These are phyloP conservation scores for Colletotrichum musae DNA, from an alignment of 2,329 filamentous ascomycete species.

Conservation along the genomic window DNA sequence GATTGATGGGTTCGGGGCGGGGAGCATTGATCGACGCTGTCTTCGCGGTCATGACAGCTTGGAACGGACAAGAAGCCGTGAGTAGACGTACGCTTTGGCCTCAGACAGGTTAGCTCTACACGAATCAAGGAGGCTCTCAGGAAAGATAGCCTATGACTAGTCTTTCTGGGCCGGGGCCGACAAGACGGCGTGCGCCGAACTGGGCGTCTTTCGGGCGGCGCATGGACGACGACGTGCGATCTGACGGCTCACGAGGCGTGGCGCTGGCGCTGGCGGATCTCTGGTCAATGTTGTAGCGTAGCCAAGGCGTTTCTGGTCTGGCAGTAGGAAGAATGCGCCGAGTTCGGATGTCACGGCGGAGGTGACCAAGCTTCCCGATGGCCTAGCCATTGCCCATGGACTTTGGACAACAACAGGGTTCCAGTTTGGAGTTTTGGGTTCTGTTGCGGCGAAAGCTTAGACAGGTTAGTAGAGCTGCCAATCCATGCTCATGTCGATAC, in stretches of 20 bases:
- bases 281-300: constrained; percentile 15
- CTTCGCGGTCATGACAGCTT: constrained; percentile 28
- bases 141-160: background rate
- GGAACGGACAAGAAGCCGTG: constrained; percentile 13
- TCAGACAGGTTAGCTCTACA: background rate
- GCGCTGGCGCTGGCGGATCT: background rate
- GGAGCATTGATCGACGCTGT: constrained; percentile 15
- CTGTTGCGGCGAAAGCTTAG: constrained; percentile 31
- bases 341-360: constrained; percentile 25
- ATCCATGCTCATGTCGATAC: constrained; percentile 24
- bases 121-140: constrained; percentile 13
- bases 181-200: background rate
- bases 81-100: constrained; percentile 21
- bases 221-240: constrained; percentile 16
- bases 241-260: constrained; percentile 26
- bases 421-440: constrained; percentile 28
- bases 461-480: constrained; percentile 8
- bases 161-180: background rate
- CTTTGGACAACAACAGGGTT: constrained; percentile 14
- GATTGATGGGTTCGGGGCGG: background rate
- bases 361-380: constrained; percentile 16
- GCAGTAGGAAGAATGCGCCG: constrained; percentile 8
- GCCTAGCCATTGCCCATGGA: background rate
- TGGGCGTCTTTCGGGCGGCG: background rate
- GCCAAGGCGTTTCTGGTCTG: constrained; percentile 23